Evolutionary conservation across 495 filamentous ascomycete genomes (phyloP), one percentile per base, ranked within the genome.

Genomic region (Tetracladium marchalianum): DNA sequence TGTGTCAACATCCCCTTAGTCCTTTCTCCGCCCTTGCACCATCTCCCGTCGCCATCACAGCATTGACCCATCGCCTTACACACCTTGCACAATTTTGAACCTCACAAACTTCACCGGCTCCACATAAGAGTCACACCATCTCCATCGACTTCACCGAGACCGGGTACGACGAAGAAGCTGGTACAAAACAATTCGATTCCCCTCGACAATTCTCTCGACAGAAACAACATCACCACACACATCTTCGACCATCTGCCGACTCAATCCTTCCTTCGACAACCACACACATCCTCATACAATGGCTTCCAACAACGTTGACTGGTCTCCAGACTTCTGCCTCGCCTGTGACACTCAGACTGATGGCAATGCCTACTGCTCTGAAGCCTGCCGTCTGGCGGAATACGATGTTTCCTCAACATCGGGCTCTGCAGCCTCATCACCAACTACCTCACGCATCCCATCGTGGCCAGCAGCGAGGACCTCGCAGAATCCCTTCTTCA

Each of bases 321-420:
- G 90, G 88, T 87, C 83, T 52, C 84, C 80, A 53, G 87, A 95
- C 64, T 95, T 85, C 76, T 97, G 90, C 70, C 80, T 97, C 49
- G 81, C 82, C 71, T 97, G 90, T 72, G 90, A 96, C 66, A 79
- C 80, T 63, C 86, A 94, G 65, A 92, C 83, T 46, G 75, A 77
- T 41, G 84, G 83, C 50, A 75, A 75, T 50, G 71, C 78, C 19
- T 97, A 95, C 68, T 97, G 90, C 78, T 94, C 88, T 19, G 89
- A 97, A 69, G 78, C 84, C 18, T 97, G 90, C 71, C 78, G 87
- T 35, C 71, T 96, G 37, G 84, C 86, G 43, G 92, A 96, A 62
- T 75, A 90, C 52, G 87, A 95, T 63, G 76, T 77, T 33, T 72
- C 76, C 6, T 68, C 69, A 39, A 63, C 68, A 13, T 54, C 67